Percentiles rank a stretch among this genome's conserved stretches.
Evolutionary conservation across 192 early-diverging fungal species (phyloP).

Genomic region (Pecoramyces ruminantium): DNA sequence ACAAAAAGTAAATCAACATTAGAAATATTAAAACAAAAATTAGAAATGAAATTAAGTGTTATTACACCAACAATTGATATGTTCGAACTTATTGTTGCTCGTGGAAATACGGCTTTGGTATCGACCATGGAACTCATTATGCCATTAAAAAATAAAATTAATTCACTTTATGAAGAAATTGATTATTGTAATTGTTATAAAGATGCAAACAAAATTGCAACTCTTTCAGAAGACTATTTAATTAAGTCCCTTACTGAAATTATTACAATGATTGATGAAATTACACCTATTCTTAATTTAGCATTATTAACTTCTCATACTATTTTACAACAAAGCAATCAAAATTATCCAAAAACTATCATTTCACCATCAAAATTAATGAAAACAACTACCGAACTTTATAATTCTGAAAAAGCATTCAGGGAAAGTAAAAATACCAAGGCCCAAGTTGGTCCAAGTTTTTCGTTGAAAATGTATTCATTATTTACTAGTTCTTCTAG

Average conservation of each 20-base stretch:
- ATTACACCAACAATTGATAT: conserved; percentile 54
- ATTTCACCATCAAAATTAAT: conserved; percentile 37
- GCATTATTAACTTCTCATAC: conserved; percentile 28
- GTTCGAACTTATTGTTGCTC: conserved; percentile 39
- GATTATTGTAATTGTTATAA: conserved; percentile 18
- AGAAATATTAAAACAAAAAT: conserved; percentile 16
- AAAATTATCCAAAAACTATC: not conserved
- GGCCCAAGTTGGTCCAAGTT: conserved; percentile 15
- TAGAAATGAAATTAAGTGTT: conserved; percentile 29
- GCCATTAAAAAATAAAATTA: conserved; percentile 16
- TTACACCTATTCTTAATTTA: conserved; percentile 32
- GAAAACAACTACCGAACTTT: conserved; percentile 26
- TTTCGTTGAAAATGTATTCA: conserved; percentile 41
- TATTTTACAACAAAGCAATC: conserved; percentile 13
- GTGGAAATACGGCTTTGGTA: conserved; percentile 37
- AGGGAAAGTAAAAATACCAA: not conserved
- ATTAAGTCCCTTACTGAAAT: conserved; percentile 3
- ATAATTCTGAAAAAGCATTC: conserved; percentile 6
- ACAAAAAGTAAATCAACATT: conserved; percentile 1
- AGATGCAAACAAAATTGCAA: conserved; percentile 7
- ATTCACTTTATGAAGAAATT: conserved; percentile 14
- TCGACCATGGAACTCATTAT: conserved; percentile 33
- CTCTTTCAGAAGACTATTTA: conserved; percentile 5
- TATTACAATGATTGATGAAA: conserved; percentile 17
- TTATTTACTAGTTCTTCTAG: conserved; percentile 48